These are phyloP conservation scores for Curvularia lunata DNA, from an alignment of 2,329 filamentous ascomycete genomes.

Conservation along the genomic window DNA sequence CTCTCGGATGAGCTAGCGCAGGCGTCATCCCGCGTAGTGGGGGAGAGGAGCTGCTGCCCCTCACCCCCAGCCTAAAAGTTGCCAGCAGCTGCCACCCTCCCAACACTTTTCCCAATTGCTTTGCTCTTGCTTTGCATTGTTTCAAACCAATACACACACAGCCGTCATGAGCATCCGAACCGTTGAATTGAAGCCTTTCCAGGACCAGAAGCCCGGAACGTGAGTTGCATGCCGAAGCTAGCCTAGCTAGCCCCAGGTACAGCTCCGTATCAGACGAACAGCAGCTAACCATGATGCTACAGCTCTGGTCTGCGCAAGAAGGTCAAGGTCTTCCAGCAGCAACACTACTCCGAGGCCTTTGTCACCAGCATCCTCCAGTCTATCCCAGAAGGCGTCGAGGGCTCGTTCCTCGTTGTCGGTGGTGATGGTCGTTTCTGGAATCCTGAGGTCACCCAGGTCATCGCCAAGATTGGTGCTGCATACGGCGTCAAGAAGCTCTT, in stretches of 20 bases:
- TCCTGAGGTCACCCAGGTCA: slow-evolving; percentile 93
- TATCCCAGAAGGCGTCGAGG: slow-evolving; percentile 91
- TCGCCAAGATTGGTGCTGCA: slow-evolving; percentile 94
- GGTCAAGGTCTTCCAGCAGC: slow-evolving; percentile 95
- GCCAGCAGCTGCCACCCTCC: slow-evolving; percentile 21
- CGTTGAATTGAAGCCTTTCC: slow-evolving; percentile 82
- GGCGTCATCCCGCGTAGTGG: slow-evolving; percentile 40
- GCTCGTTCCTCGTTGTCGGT: slow-evolving; percentile 91
- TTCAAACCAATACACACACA: slow-evolving; percentile 27
- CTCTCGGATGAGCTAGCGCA: slow-evolving; percentile 27
- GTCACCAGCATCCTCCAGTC: slow-evolving; percentile 92
- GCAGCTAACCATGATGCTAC: slow-evolving; percentile 35
- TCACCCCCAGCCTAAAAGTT: slow-evolving; percentile 39
- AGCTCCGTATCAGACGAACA: slow-evolving; percentile 14
- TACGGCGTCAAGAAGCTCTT: slow-evolving; percentile 99
- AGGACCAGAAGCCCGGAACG: slow-evolving; percentile 99
- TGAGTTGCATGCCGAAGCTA: slow-evolving; percentile 62
- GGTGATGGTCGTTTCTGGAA: slow-evolving; percentile 98
- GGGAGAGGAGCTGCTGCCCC: slow-evolving; percentile 32
- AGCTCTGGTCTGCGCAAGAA: slow-evolving; percentile 99
- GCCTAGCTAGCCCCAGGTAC: slow-evolving; percentile 1
- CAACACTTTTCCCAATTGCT: slow-evolving; percentile 24
- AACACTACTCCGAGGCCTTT: slow-evolving; percentile 95
- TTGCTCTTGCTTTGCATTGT: slow-evolving; percentile 29
- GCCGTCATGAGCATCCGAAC: slow-evolving; percentile 71